These are phyloP conservation scores for Whalleya microplaca DNA, from an alignment of 2,329 filamentous ascomycete species.

Conservation along the genomic window DNA sequence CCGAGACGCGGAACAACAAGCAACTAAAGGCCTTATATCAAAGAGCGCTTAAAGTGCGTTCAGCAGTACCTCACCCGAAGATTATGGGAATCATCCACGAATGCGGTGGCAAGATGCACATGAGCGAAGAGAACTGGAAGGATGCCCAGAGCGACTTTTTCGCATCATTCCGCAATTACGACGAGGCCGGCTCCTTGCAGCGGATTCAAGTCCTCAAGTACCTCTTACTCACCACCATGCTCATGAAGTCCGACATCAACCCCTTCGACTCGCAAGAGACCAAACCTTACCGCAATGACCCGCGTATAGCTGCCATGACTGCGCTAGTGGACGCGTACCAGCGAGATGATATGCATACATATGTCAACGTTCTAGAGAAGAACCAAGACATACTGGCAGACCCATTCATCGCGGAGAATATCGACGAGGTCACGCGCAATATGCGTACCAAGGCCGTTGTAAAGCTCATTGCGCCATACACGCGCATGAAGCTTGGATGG, in stretches of 20 bases:
- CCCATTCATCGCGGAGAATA: conserved; percentile 97
- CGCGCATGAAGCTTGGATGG: conserved; percentile 84
- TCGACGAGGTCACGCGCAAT: conserved; percentile 96
- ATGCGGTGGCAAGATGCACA: conserved; percentile 99
- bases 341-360: conserved; percentile 88
- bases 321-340: conserved; percentile 97
- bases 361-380: conserved; percentile 83
- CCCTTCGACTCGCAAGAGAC: conserved; percentile 99
- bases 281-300: conserved; percentile 95
- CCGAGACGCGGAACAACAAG: conserved; percentile 96
- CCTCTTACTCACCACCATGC: conserved; percentile 92
- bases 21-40: conserved; percentile 92
- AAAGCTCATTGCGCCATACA: conserved; percentile 93
- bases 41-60: conserved; percentile 86
- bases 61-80: conserved; percentile 96
- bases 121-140: conserved; percentile 99
- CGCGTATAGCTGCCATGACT: conserved; percentile 95
- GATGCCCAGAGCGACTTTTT: conserved; percentile 97
- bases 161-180: conserved; percentile 98
- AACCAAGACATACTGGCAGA: conserved; percentile 90
- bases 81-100: conserved; percentile 99
- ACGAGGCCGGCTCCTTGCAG: conserved; percentile 94
- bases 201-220: conserved; percentile 98
- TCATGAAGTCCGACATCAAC: conserved; percentile 98
- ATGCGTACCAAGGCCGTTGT: conserved; percentile 96